phyloP scores from a whole-genome alignment of 1,284 basidiomycete genomes.

The Peniophora sp. region DNA sequence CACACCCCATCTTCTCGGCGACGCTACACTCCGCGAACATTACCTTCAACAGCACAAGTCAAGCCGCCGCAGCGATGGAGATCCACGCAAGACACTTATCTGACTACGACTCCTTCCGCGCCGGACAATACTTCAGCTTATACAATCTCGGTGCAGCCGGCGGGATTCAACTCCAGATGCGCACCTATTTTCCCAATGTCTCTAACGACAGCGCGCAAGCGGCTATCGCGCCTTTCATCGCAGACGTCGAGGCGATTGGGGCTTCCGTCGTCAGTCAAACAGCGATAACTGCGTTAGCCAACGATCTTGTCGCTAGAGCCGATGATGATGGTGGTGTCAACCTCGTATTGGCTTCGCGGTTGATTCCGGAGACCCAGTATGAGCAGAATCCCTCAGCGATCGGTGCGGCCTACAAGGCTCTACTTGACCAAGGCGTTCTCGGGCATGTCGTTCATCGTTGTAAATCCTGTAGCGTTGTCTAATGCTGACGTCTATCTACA shows the following conservation, averaged over 20 bases:
- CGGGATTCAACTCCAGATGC: conserved; percentile 5
- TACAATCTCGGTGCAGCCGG: conserved; percentile 1
- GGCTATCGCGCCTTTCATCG: conserved; percentile 19
- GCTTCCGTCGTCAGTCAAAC: conserved; percentile 3
- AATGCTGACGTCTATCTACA: not conserved
- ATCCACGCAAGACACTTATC: conserved; percentile 20
- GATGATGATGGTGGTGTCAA: conserved; percentile 14
- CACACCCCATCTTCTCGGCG: conserved; percentile 22
- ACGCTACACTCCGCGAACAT: conserved; percentile 13
- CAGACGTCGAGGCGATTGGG: conserved; percentile 12
- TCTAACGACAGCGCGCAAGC: conserved; percentile 12
- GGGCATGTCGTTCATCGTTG: too few species aligned
- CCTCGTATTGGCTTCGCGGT: conserved; percentile 14
- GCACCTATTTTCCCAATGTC: conserved; percentile 11
- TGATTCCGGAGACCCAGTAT: conserved; percentile 15
- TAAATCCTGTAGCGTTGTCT: not conserved
- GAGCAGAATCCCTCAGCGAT: conserved; percentile 8
- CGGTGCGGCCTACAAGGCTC: conserved; percentile 6
- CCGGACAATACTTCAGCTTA: conserved; percentile 24
- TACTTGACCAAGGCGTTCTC: conserved; percentile 5
- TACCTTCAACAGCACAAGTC: conserved; percentile 3
- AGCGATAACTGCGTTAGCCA: conserved; percentile 6
- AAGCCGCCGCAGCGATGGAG: conserved; percentile 9
- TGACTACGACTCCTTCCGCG: conserved; percentile 21
- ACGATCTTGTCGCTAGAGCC: conserved; percentile 11